These are phyloP conservation scores for Alternaria novae-zelandiae DNA, from an alignment of 2,329 filamentous ascomycete genomes.

Conservation along the genomic window DNA sequence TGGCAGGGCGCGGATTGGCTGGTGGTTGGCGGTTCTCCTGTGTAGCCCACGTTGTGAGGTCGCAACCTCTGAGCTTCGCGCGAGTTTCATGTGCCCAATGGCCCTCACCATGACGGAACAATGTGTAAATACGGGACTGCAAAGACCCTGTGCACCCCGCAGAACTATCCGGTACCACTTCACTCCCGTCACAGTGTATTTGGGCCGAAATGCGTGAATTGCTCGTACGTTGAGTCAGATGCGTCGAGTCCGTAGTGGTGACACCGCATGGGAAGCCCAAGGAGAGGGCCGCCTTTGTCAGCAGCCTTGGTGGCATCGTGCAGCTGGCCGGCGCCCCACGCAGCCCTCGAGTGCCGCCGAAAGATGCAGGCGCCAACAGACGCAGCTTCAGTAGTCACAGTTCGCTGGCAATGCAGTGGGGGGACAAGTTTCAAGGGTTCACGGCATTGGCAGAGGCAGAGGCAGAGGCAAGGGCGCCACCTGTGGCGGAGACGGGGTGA, in stretches of 20 bases:
- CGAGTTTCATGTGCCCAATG: neutral
- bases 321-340: slow-evolving; percentile 3
- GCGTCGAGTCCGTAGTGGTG: neutral
- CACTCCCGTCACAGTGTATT: neutral
- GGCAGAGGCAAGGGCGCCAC: neutral
- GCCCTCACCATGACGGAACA: neutral
- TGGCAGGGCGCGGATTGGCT: neutral
- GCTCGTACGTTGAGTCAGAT: neutral
- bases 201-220: neutral
- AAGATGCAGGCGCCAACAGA: neutral
- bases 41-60: neutral
- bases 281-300: slow-evolving; percentile 11
- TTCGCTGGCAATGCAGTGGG: neutral
- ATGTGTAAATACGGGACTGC: neutral
- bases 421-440: neutral
- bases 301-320: slow-evolving; percentile 5
- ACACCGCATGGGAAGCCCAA: neutral
- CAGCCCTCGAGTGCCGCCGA: slow-evolving; percentile 1
- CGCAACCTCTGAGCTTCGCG: neutral
- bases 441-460: neutral
- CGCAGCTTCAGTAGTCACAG: neutral
- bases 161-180: neutral
- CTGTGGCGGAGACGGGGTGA: neutral
- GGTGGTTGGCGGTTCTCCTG: neutral
- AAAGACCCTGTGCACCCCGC: neutral